A percentile compares a stretch with the other conserved stretches of the same genome.
These are phyloP conservation scores for Bifiguratus adelaidae DNA, from an alignment of 192 early-diverging fungal genomes.

Conservation along the genomic window DNA sequence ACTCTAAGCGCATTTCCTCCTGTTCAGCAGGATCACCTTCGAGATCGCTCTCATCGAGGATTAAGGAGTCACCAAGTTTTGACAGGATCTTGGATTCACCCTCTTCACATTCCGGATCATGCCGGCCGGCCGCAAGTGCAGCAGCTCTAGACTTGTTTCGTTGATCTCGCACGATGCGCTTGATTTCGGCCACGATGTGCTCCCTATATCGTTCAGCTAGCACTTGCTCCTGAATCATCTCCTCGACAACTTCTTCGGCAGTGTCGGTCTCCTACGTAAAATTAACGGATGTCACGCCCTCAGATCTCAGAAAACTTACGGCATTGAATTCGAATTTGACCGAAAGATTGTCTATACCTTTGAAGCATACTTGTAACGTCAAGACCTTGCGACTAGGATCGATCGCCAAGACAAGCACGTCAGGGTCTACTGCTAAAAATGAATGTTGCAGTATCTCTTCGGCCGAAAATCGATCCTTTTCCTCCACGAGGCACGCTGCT, in stretches of 20 bases:
- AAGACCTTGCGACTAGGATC: conserved; percentile 48
- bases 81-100: too few relatives aligned
- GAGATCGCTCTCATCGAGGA: too few relatives aligned
- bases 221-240: conserved; percentile 72
- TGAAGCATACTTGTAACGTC: conserved; percentile 64
- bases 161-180: conserved; percentile 63
- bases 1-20: conserved; percentile 4
- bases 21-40: too few relatives aligned
- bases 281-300: not conserved
- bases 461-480: conserved; percentile 59
- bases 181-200: conserved; percentile 66
- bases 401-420: conserved; percentile 49
- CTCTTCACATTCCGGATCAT: too few relatives aligned
- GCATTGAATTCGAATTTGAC: conserved; percentile 74
- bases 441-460: conserved; percentile 60
- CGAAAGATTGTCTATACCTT: conserved; percentile 62
- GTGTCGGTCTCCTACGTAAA: conserved; percentile 49
- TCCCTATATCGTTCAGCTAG: conserved; percentile 53
- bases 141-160: too few relatives aligned
- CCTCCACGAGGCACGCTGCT: conserved; percentile 46
- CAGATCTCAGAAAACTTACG: not conserved
- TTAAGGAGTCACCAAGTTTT: too few relatives aligned
- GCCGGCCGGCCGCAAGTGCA: too few relatives aligned
- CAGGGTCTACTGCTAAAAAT: conserved; percentile 63
- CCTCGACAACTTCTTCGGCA: conserved; percentile 65